These are phyloP conservation scores for Purpureocillium lavendulum DNA, from an alignment of 2,329 filamentous ascomycete genomes.

Conservation along the genomic window DNA sequence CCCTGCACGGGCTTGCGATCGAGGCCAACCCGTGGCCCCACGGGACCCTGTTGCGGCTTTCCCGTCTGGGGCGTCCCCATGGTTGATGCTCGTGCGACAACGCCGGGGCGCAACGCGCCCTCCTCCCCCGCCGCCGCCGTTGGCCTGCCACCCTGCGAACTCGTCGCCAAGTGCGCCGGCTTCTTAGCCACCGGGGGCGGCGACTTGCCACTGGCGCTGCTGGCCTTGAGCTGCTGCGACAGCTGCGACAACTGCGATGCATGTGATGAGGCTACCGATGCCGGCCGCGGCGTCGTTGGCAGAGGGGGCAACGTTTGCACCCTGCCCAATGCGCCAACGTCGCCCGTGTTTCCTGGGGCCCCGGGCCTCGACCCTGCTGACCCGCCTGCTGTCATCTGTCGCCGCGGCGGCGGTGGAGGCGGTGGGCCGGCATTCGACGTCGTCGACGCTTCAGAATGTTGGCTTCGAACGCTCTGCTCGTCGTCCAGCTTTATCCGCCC, in stretches of 20 bases:
- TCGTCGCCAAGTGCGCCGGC: conserved; percentile 42
- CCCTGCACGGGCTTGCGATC: conserved; percentile 15
- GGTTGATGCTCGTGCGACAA: conserved; percentile 6
- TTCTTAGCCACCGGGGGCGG: conserved; percentile 56
- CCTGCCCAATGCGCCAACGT: conserved; percentile 12
- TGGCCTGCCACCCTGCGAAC: conserved; percentile 14
- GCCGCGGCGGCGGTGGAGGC: conserved; percentile 37
- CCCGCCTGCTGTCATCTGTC: conserved; percentile 25
- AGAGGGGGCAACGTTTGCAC: conserved; percentile 16
- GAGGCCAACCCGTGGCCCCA: conserved; percentile 1
- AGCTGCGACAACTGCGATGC: conserved; percentile 21
- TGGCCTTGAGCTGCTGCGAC: conserved; percentile 20
- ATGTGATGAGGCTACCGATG: conserved; percentile 27
- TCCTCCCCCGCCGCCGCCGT: conserved; percentile 10
- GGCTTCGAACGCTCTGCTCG: conserved; percentile 19
- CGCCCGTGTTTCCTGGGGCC: too few relatives aligned
- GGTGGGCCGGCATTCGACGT: conserved; percentile 24
- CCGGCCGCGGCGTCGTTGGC: conserved; percentile 19
- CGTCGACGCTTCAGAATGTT: conserved; percentile 3
- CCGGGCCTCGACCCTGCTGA: conserved; percentile 2
- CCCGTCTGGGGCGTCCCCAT: background rate
- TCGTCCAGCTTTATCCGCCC: conserved; percentile 35
- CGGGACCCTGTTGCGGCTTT: too few relatives aligned
- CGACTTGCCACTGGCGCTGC: conserved; percentile 25
- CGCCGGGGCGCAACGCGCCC: conserved; percentile 6